These are phyloP conservation scores for Juncus effusus DNA, from an alignment of 176 grass and related monocot species.

Conservation along the genomic window DNA sequence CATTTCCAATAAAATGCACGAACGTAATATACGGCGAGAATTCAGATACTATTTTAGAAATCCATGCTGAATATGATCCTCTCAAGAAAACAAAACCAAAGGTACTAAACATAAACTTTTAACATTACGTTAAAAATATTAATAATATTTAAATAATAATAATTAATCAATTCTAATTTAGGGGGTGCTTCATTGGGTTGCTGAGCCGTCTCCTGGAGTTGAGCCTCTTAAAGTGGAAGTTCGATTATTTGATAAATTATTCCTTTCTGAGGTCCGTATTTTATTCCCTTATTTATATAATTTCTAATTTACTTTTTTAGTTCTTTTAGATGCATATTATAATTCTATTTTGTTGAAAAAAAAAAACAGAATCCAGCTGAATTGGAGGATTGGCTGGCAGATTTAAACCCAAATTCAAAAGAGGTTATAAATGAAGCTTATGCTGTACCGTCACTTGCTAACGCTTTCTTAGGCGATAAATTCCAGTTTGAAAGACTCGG, in stretches of 20 bases:
- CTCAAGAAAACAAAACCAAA: conserved; percentile 81
- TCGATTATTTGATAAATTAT: conserved; percentile 79
- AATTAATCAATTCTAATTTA: conserved; percentile 24
- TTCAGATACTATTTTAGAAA: conserved; percentile 59
- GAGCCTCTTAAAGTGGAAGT: conserved; percentile 88
- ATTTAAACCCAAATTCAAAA: conserved; percentile 81
- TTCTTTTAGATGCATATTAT: background rate
- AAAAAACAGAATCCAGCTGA: conserved; percentile 67
- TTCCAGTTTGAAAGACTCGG: conserved; percentile 97
- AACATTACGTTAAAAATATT: background rate
- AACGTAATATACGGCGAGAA: conserved; percentile 66
- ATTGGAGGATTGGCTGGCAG: conserved; percentile 76
- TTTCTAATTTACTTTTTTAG: conserved; percentile 11
- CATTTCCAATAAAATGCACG: conserved; percentile 93
- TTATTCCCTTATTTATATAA: background rate
- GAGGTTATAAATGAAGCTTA: conserved; percentile 70
- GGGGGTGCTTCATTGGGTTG: conserved; percentile 98
- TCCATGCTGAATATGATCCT: conserved; percentile 87
- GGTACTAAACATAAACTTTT: conserved; percentile 38
- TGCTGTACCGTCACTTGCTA: conserved; percentile 55
- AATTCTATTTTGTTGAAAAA: background rate
- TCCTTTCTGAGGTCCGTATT: conserved; percentile 59
- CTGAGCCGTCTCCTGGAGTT: conserved; percentile 68
- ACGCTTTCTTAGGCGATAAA: conserved; percentile 48
- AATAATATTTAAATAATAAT: conserved; percentile 5